These are phyloP conservation scores for Beauveria brongniartii DNA, from an alignment of 2,329 filamentous ascomycete species.

Conservation along the genomic window DNA sequence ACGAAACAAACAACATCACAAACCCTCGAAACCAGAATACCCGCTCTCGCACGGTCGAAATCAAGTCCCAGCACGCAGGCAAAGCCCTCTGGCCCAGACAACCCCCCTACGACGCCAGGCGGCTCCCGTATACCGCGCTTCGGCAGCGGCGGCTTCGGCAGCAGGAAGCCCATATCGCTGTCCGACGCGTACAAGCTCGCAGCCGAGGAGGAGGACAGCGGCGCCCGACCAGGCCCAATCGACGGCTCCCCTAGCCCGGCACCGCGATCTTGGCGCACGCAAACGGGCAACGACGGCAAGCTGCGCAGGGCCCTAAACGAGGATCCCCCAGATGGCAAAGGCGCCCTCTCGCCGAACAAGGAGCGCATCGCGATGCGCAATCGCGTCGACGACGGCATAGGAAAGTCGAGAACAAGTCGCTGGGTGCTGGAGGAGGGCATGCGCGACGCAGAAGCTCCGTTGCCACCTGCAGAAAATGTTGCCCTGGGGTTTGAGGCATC, in stretches of 20 bases:
- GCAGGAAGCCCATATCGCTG: constrained; percentile 29
- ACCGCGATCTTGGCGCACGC: constrained; percentile 35
- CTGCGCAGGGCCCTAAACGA: constrained; percentile 22
- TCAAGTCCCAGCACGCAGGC: constrained; percentile 14
- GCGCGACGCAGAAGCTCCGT: constrained; percentile 21
- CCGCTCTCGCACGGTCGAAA: constrained; percentile 1
- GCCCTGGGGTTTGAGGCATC: constrained; percentile 20
- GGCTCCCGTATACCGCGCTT: constrained; percentile 27
- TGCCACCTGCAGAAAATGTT: constrained; percentile 25
- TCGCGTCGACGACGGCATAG: constrained; percentile 5
- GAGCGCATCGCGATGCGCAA: constrained; percentile 8
- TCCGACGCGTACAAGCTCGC: constrained; percentile 33
- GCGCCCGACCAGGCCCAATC: constrained; percentile 16
- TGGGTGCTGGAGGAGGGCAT: constrained; percentile 11
- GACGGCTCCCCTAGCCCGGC: constrained; percentile 45
- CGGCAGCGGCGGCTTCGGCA: constrained; percentile 11
- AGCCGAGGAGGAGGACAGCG: constrained; percentile 20
- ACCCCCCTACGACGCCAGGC: constrained; percentile 15
- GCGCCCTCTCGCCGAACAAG: constrained; percentile 1
- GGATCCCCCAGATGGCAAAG: neutral
- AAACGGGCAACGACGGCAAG: constrained; percentile 21
- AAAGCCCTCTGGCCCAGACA: neutral
- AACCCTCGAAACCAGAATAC: constrained; percentile 6
- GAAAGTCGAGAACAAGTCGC: constrained; percentile 15
- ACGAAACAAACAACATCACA: constrained; percentile 11